phyloP scores from a whole-genome alignment of 345 rosid genomes.

The Lepidium africanum region DNA sequence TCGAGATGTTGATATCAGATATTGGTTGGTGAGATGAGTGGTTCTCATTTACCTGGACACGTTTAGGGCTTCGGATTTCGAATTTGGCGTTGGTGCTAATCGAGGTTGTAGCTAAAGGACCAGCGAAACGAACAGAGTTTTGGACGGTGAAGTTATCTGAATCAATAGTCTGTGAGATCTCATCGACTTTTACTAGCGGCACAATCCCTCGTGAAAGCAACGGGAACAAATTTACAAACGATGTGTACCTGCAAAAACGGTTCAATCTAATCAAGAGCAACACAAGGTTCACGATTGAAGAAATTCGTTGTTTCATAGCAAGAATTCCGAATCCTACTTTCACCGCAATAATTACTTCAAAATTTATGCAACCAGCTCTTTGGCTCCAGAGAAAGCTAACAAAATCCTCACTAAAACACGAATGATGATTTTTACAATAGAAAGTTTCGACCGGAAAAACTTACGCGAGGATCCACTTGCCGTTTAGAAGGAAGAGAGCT shows the following conservation, averaged over 20 bases:
- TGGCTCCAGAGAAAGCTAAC: background rate
- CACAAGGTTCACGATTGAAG: background rate
- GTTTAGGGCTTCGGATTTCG: constrained; percentile 78
- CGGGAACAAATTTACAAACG: constrained; percentile 62
- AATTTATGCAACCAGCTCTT: background rate
- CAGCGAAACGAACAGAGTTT: constrained; percentile 59
- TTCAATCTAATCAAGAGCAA: background rate
- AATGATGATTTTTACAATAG: background rate
- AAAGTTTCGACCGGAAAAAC: constrained; percentile 6
- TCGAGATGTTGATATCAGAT: background rate
- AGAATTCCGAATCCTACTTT: background rate
- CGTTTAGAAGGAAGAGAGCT: constrained; percentile 70
- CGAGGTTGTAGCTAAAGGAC: constrained; percentile 64
- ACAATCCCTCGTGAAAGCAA: constrained; percentile 54
- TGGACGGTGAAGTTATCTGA: constrained; percentile 62
- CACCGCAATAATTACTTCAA: background rate
- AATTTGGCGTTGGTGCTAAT: constrained; percentile 71
- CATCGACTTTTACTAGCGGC: constrained; percentile 59
- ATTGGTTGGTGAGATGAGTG: background rate
- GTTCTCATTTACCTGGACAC: constrained; percentile 52
- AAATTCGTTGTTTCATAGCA: too few relatives aligned
- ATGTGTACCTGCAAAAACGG: constrained; percentile 49
- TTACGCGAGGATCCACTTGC: constrained; percentile 94
- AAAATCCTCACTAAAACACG: background rate
- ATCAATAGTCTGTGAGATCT: constrained; percentile 83